Evolutionary conservation across 139 green algal genomes (phyloP).

Genomic region (Chlorella ohadii): DNA sequence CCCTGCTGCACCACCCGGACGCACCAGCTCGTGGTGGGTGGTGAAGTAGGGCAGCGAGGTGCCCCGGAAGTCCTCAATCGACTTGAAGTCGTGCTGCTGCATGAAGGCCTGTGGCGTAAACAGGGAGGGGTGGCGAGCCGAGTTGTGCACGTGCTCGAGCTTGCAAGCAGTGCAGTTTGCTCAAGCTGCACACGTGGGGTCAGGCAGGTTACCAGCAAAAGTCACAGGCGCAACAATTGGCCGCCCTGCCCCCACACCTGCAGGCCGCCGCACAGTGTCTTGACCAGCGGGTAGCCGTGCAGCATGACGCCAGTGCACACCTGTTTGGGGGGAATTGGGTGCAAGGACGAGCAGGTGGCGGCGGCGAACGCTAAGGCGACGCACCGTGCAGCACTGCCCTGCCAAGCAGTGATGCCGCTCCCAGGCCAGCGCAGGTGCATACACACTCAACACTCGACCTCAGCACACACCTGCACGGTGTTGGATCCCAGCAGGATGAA

Average conservation of each 20-base stretch:
- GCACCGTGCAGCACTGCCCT: not conserved
- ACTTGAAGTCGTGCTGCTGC: slow-evolving; percentile 86
- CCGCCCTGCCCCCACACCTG: slow-evolving; percentile 56
- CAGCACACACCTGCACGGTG: slow-evolving; percentile 89
- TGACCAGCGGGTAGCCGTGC: slow-evolving; percentile 93
- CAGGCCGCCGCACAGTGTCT: slow-evolving; percentile 90
- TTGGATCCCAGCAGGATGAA: slow-evolving; percentile 95
- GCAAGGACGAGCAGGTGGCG: not conserved
- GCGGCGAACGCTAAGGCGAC: not conserved
- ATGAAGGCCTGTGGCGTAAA: slow-evolving; percentile 61
- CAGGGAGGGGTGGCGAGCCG: not conserved
- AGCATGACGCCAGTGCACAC: slow-evolving; percentile 99
- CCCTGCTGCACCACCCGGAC: too few species aligned
- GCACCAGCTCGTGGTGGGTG: slow-evolving; percentile 93
- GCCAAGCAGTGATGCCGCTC: too few species aligned
- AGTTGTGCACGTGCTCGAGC: too few species aligned
- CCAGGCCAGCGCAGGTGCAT: not conserved
- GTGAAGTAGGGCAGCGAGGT: slow-evolving; percentile 92
- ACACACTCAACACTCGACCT: too few species aligned
- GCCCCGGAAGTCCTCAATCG: slow-evolving; percentile 89
- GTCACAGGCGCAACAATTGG: not conserved
- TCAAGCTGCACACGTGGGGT: too few species aligned
- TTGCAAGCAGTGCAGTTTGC: too few species aligned
- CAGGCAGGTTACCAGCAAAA: too few species aligned
- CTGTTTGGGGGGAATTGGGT: slow-evolving; percentile 51